Conservation (phyloP, 768 basidiomycete species). For the Trametes meyenii region DNA sequence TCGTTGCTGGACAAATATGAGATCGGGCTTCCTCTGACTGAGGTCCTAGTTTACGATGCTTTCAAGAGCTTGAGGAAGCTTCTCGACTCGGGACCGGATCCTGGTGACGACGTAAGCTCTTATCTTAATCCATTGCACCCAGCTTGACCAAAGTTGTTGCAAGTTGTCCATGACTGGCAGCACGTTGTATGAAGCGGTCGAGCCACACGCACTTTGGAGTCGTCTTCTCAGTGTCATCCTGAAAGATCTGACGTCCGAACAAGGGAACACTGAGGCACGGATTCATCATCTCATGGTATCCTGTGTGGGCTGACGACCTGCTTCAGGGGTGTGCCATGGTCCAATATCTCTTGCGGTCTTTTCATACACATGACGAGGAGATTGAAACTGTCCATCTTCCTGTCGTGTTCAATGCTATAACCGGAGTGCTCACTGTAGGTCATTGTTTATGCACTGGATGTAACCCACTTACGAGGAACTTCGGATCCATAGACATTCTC, state of each 20-base stretch:
- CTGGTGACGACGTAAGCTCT: conserved; percentile 57
- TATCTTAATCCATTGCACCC: not conserved
- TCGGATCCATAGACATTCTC: not conserved
- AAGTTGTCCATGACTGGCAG: conserved; percentile 78
- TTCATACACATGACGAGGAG: conserved; percentile 87
- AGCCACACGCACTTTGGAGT: conserved; percentile 88
- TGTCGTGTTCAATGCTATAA: conserved; percentile 67
- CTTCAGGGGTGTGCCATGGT: conserved; percentile 67
- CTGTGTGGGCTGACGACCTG: not conserved
- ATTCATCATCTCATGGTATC: not conserved
- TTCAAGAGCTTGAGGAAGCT: conserved; percentile 70
- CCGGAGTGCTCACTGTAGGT: conserved; percentile 66
- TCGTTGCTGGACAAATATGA: conserved; percentile 98
- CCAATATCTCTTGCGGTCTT: conserved; percentile 70
- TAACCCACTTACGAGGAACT: not conserved
- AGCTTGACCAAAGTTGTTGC: conserved; percentile 30
- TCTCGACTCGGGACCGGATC: conserved; percentile 53
- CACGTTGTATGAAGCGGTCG: conserved; percentile 90
- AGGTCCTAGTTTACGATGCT: conserved; percentile 76
- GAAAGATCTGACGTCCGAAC: conserved; percentile 52
- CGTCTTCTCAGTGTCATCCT: conserved; percentile 64
- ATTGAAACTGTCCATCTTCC: conserved; percentile 80
- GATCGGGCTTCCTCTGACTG: conserved; percentile 81
- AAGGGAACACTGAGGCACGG: conserved; percentile 50
- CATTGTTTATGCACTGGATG: not conserved